Evolutionary conservation across 1,284 basidiomycete species (phyloP), one percentile per base, ranked within the genome.

Genomic region (Pisolithus thermaeus): DNA sequence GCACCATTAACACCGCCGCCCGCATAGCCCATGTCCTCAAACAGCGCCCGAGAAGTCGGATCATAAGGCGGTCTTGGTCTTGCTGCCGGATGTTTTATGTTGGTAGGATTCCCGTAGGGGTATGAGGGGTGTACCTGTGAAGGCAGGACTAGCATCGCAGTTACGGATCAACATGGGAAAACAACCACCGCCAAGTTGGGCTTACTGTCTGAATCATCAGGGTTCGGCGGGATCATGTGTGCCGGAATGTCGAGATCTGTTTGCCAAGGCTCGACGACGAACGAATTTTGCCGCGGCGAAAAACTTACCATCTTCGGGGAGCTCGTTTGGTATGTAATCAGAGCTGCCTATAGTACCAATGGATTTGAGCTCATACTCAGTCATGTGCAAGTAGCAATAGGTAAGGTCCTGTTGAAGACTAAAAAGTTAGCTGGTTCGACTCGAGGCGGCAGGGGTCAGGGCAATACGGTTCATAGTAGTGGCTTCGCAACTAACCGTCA

Each of bases 71-170:
- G 78, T 41, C 85, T 75, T 23, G 87, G 84, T 50, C 78, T 75
- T 25, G 84, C 73, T 6, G 88, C 84, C 32, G 88, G 88, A 63
- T 90, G 88, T 56, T 84, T 89, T 59, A 82, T 76, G 60, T 80
- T 81, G 46, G 83, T 83, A 18, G 89, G 88, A 68, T 91, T 89
- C 2, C 88, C 88, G 61, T 90, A 91, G 18, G 89, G 88, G 70
- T 91, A 91, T 22, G 89, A 91, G 0, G 88, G 87, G 55, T 91
- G 88, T 1, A 89, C 81, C 66, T 90, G 84, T 7, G 88, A 90
- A n/a, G 88, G 88, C 7, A 91, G 67, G 49, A 85, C 89, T 89
- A 58, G 43, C 12, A 12, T 35, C 32, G 32, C 36, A 20, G 39
- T 35, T 23, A 46, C 14, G 20, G 52, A 28, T 47, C 59, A 49